These are phyloP conservation scores for Cutaneotrichosporon curvatum DNA, from an alignment of 1,284 basidiomycete species.

Conservation along the genomic window DNA sequence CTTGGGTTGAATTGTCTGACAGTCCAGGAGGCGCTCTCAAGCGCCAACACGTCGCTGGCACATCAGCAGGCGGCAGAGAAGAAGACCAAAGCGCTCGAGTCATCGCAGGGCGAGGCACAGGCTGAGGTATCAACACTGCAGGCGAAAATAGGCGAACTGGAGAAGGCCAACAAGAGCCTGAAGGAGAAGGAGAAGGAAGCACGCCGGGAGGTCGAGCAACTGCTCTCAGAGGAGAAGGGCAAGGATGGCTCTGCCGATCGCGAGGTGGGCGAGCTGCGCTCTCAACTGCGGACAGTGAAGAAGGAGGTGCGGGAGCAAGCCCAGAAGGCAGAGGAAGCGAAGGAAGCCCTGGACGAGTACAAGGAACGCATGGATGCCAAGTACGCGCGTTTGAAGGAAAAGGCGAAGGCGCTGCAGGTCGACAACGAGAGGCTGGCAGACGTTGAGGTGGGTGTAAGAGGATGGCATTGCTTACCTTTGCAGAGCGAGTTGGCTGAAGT, in stretches of 20 bases:
- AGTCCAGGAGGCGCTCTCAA: slow-evolving; percentile 15
- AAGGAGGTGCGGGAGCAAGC: slow-evolving; percentile 19
- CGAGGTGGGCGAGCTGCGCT: slow-evolving; percentile 26
- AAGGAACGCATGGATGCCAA: slow-evolving; percentile 21
- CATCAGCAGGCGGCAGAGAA: slow-evolving; percentile 23
- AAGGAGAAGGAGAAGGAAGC: slow-evolving; percentile 23
- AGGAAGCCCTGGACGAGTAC: slow-evolving; percentile 26
- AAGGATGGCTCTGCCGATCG: slow-evolving; percentile 10
- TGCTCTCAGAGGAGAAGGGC: neutral
- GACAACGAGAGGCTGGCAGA: slow-evolving; percentile 23
- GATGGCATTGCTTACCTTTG: slow-evolving; percentile 1
- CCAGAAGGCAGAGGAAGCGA: slow-evolving; percentile 27
- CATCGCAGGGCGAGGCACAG: slow-evolving; percentile 10
- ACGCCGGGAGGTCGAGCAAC: neutral
- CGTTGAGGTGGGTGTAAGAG: slow-evolving; percentile 23
- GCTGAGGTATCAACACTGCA: slow-evolving; percentile 21
- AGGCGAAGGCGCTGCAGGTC: slow-evolving; percentile 22
- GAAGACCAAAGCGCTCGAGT: slow-evolving; percentile 14
- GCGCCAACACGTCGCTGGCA: slow-evolving; percentile 28
- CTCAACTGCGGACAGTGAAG: slow-evolving; percentile 25
- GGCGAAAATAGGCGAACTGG: slow-evolving; percentile 16
- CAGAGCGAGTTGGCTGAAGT: slow-evolving; percentile 30
- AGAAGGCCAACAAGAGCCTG: slow-evolving; percentile 24
- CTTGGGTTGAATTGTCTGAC: neutral
- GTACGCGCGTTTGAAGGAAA: slow-evolving; percentile 24